Evolutionary conservation across 192 early-diverging fungal genomes (phyloP).

Genomic region (Neocallimastix lanati): DNA sequence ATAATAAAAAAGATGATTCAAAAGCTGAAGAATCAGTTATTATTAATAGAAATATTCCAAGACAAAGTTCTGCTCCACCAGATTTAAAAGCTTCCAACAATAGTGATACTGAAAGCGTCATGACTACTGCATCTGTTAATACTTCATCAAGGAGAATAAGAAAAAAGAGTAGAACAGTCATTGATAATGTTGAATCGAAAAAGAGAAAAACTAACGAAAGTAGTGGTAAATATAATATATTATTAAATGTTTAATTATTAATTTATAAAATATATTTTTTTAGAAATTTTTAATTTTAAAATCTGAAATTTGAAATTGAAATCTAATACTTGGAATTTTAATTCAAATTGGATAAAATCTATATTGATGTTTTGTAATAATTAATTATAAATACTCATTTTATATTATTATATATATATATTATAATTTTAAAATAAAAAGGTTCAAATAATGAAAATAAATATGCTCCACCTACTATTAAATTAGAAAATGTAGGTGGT

Average conservation of each 20-base stretch:
- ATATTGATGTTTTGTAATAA: no score
- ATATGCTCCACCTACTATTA: conserved; percentile 32
- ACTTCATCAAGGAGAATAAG: not conserved
- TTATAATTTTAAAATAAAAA: no score
- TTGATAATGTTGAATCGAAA: not conserved
- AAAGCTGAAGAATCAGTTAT: not conserved
- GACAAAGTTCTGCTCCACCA: not conserved
- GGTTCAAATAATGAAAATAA: conserved; percentile 4
- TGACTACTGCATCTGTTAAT: not conserved
- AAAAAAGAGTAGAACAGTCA: not conserved
- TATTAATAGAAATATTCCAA: not conserved
- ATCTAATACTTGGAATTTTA: not conserved
- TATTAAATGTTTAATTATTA: no score
- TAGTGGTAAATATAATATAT: conserved; percentile 1
- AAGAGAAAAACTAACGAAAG: not conserved
- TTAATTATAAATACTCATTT: no score
- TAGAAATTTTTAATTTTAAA: no score
- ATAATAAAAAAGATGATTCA: not conserved
- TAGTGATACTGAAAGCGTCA: not conserved
- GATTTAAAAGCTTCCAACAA: not conserved
- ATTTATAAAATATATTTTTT: no score
- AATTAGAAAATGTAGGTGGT: conserved; percentile 70
- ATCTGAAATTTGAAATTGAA: not conserved
- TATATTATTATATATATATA: no score
- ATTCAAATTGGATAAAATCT: no score